A percentile compares a stretch with the other conserved stretches of the same genome.
These are phyloP conservation scores for Pseudopyricularia cyperi DNA, from an alignment of 2,329 filamentous ascomycete genomes.

Conservation along the genomic window DNA sequence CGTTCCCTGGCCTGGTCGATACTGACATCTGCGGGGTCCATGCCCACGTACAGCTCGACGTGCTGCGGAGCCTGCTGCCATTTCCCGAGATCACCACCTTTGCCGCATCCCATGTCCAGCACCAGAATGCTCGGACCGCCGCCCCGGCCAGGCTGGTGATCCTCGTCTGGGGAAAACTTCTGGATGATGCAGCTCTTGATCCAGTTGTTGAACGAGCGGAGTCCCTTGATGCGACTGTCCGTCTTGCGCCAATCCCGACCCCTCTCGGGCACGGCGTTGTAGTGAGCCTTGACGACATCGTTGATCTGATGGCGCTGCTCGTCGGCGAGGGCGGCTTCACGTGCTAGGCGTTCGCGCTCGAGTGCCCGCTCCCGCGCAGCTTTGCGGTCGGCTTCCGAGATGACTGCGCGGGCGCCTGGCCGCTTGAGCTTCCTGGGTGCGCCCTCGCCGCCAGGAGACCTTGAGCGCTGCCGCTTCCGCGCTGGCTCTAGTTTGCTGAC, in stretches of 20 bases:
- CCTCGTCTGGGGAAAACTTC: conserved; percentile 79
- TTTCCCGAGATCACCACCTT: conserved; percentile 88
- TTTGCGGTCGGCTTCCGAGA: conserved; percentile 54
- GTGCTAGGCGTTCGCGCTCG: conserved; percentile 37
- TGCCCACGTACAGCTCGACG: conserved; percentile 85
- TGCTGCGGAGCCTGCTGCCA: conserved; percentile 90
- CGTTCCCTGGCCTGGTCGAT: conserved; percentile 83
- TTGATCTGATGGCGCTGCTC: conserved; percentile 49
- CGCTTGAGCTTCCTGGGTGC: conserved; percentile 54
- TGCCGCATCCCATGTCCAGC: conserved; percentile 90
- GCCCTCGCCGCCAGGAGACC: conserved; percentile 23
- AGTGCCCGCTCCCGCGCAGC: conserved; percentile 47
- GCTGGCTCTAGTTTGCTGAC: conserved; percentile 43
- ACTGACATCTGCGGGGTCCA: conserved; percentile 85
- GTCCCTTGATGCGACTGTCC: conserved; percentile 86
- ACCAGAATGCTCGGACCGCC: conserved; percentile 53
- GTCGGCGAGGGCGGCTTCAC: conserved; percentile 25
- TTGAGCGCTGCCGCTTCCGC: conserved; percentile 43
- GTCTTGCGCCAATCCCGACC: conserved; percentile 91
- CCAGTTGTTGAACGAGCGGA: conserved; percentile 97
- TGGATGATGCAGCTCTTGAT: conserved; percentile 96
- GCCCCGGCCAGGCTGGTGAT: conserved; percentile 47
- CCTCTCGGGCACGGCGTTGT: conserved; percentile 88
- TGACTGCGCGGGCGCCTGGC: conserved; percentile 50
- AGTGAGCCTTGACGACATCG: conserved; percentile 84